Base-by-base conservation (phyloP, 805 yeast genomes). In the Candida chauliodis region DNA sequence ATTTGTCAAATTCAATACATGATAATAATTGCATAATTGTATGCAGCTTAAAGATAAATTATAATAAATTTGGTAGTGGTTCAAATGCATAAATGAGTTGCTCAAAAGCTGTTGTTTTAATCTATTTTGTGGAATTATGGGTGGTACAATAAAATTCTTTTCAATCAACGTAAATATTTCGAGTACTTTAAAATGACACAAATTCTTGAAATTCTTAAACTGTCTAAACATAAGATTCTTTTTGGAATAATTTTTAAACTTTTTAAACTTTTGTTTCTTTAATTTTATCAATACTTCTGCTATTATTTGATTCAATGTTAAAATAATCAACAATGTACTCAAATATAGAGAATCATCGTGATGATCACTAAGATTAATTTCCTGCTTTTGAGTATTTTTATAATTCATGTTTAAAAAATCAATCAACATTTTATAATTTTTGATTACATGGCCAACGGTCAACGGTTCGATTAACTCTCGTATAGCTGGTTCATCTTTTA, bases 21-120 rank as follows among this genome's bases (percentile, higher is more conserved):
- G 63, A 40, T 56, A 53, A 42, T 61, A 63, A 40, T 55, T 51
- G 38, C 55, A 59, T 41, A 61, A 44, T 40, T 63, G 62, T 4
- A 60, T 27, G 18, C 52, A 51, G 15, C 55, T 39, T 14, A 62
- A 36, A 10, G 65, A 52, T 30, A 54, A 49, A 37, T 61, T 59
- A 42, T 61, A 63, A 38, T 56, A 57, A 23, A 60, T 50, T 36
- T 58, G 61, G 37, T 50, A 48, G 9, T 55, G 52, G 38, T 51
- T 52, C 28, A 46, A 30, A 22, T 43, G 48, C 18, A 37, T 33
- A 13, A 36, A 26, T 19, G 49, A 49, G 41, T 46, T 44, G 26
- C 39, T 6, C 4, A 9, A 13, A 10, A 22, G 36, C n/a, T 25
- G 24, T 21, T 35, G 21, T 8, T 24, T 32, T 2, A 21, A 8